Base-by-base conservation (phyloP, 106 monocot species). In the Dendrobium officinale region DNA sequence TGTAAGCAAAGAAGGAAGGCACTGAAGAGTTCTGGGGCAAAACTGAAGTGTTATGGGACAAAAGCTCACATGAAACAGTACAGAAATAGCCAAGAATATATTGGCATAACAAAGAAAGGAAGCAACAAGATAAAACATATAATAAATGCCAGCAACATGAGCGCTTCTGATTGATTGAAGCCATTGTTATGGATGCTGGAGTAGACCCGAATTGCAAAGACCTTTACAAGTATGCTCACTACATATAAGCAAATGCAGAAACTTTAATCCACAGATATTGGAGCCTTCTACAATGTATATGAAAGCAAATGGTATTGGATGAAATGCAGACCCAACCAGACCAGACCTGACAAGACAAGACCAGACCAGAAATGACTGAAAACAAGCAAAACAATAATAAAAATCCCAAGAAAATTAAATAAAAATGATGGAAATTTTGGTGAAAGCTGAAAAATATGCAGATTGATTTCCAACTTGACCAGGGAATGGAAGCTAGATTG, bases 181-280 rank as follows among this genome's bases (percentile, higher is more conserved):
- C 48, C 75, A 75, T 75, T 73, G 47, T 11, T 75, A 48, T 75
- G 75, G 44, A 75, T 24, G 47, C 47, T 75, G n/a, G 44, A 47
- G 47, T 20, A 44, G 48, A 47, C 10, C n/a, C 44, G 24, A 75
- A 75, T 19, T 10, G 47, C 73, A 75, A 75, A 48, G 47, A 75
- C 22, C 75, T 75, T 75, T 48, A 75, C 75, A 75, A 40, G 74
- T 19, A 74, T 75, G 48, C 47, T 75, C 75, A 75, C 2, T 75
- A 45, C 44, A 75, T 48, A 74, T 74, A 33, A 33, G 5, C 74
- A 74, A 43, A 74, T 74, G 74, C 74, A 74, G 19, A 74, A 74
- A 42, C 20, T 74, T 74, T 37, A 74, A 72, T 33, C 4, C 5
- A 74, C 19, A 43, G 42, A 43, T 9, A 70, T 27, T 70, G 33